Base-by-base conservation (phyloP, 2,329 filamentous ascomycete genomes). In the Neophaeococcomyces aloes region DNA sequence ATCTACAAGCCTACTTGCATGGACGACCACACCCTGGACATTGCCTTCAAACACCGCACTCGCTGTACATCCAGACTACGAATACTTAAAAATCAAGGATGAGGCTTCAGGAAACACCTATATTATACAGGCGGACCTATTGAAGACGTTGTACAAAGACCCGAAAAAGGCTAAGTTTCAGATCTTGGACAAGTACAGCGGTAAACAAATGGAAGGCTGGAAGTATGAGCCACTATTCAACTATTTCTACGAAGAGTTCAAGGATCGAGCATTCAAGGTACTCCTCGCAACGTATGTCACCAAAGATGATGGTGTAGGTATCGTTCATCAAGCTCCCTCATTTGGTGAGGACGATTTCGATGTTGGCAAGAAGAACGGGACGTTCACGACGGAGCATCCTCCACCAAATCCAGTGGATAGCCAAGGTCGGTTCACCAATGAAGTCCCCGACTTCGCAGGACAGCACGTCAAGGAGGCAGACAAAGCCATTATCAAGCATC, bases 341-440 rank as follows among this genome's bases (percentile, higher is more conserved):
- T 94, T 87, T 58, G 86, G 86, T 71, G 84, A 93, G 64, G 86
- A 93, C 53, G 86, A 94, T 78, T 94, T 89, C 69, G 79, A 79
- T 51, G 77, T 88, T 40, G 83, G 82, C 6, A 64, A 85, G 46
- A 77, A 79, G 46, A 69, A 77, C 37, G 86, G 85, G 33, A 74
- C 89, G 56, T 81, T 94, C 58, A 81, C 65, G 49, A 80, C 85
- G 51, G 72, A 78, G 46, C 76, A 81, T 38, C 73, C 80, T 25
- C 84, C 86, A 14, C 86, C 86, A 1, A 87, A 89, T 58, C 86
- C 86, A 1, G 79, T 94, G 7, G 80, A 88, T 55, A 84, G 89
- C 45, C 75, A 75, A n/a, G 86, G 85, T 21, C 71, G 77, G 54
- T 93, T 87, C 63, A 86, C 80, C 2, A 69, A 71, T 8, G 75